Evolutionary conservation across 139 green algal genomes (phyloP), one percentile per base, ranked within the genome.

Genomic region (Chlorella sp.): DNA sequence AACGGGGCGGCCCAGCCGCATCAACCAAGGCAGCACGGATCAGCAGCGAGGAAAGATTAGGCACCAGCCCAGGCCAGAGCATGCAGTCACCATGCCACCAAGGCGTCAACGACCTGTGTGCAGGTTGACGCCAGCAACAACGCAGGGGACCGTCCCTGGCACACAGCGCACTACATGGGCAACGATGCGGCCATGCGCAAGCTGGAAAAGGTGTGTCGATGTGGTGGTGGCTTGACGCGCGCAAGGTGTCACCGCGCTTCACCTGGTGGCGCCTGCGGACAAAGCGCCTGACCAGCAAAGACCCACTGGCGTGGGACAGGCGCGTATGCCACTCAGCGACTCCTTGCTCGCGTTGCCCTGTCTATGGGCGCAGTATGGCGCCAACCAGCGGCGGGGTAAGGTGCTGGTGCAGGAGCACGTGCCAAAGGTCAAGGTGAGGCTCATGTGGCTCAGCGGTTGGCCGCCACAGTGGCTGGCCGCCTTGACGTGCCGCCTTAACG

Each of bases 331-430:
- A 24, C 10, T 17, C 10, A 55, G 42, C 42, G 10, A 27, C 22
- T 17, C 22, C 24, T 70, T 55, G 42, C 17, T 10, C 17, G 42
- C 42, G 17, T 55, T 55, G 42, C n/a, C n/a, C n/a, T 55, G 42
- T 17, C 10, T 35, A 20, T 67, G 34, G 24, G 0, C 73, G 74
- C 83, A 94, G 88, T 84, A 90, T 42, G 93, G 93, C 27, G 91
- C 90, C 0, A 75, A 5, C 26, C 88, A 87, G 59, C 73, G 91
- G n/a, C 69, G 81, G 31, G 93, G 93, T 5, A 73, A 89, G 61
- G 93, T 98, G 42, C 76, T 98, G 74, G 93, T 98, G 35, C 91
- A 88, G 61, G 93, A 98, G 80, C 92, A 98, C 70, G 84, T 97
- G 5, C 91, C 93, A 42, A 98, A 98, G 74, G 93, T 97, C 55